Percentiles rank a stretch among this genome's conserved stretches.
These are phyloP conservation scores for Sanghuangporus sanghuang DNA, from an alignment of 1,284 basidiomycete species.

Conservation along the genomic window DNA sequence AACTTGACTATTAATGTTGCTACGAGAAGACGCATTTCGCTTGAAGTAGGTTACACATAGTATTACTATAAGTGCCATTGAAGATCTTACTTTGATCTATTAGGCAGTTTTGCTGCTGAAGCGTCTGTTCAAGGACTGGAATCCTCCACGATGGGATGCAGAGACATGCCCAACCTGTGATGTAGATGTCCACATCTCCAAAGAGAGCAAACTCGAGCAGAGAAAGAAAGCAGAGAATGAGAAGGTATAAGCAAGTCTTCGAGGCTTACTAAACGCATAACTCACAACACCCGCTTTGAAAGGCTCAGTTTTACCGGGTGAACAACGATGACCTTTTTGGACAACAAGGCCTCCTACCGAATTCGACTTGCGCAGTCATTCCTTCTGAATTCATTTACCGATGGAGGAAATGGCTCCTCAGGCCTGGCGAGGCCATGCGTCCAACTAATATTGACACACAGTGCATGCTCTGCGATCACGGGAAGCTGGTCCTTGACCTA, in stretches of 20 bases:
- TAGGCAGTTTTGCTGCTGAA: conserved; percentile 56
- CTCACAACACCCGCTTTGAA: background rate
- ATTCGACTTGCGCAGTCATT: conserved; percentile 47
- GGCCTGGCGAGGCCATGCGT: conserved; percentile 49
- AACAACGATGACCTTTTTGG: conserved; percentile 12
- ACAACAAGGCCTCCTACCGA: background rate
- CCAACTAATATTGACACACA: conserved; percentile 60
- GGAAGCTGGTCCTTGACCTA: conserved; percentile 59
- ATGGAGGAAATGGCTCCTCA: conserved; percentile 66
- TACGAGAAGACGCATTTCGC: conserved; percentile 55
- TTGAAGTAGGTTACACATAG: conserved; percentile 35
- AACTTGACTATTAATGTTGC: conserved; percentile 47
- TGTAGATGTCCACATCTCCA: conserved; percentile 46
- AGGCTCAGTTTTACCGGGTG: conserved; percentile 10
- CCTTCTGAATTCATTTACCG: conserved; percentile 53
- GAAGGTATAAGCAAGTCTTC: conserved; percentile 44
- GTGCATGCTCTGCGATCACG: conserved; percentile 62
- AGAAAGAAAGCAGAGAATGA: conserved; percentile 65
- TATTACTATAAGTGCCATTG: background rate
- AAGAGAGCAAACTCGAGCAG: conserved; percentile 50
- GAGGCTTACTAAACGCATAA: conserved; percentile 16
- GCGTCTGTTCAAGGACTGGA: conserved; percentile 59
- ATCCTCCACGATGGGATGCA: conserved; percentile 42
- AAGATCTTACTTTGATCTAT: background rate
- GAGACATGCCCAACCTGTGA: conserved; percentile 60